These are phyloP conservation scores for Zea mays DNA, from an alignment of 176 grass and related monocot species.

Conservation along the genomic window Zm-B73-REFERENCE-NAM-5.0 NC_050097.1:31716501-31717000, in stretches of 20 bases:
- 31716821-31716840: conserved; percentile 8
- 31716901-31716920: conserved; percentile 20
- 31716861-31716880: neutral
- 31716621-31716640: neutral
- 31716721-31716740: neutral
- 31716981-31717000: conserved; percentile 48
- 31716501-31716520: too few relatives aligned
- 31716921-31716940: conserved; percentile 33
- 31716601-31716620: too few relatives aligned
- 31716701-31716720: neutral
- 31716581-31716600: too few relatives aligned
- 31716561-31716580: neutral
- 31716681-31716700: conserved; percentile 19
- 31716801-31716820: conserved; percentile 20
- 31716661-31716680: too few relatives aligned
- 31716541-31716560: too few relatives aligned
- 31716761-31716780: neutral
- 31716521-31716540: too few relatives aligned
- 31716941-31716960: neutral
- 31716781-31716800: conserved; percentile 4
- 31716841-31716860: conserved; percentile 27
- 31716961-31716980: neutral
- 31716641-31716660: neutral
- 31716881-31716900: conserved; percentile 17
- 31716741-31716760: neutral